Conservation (phyloP, 805 yeast genomes). For the Candida sonorensis region DNA sequence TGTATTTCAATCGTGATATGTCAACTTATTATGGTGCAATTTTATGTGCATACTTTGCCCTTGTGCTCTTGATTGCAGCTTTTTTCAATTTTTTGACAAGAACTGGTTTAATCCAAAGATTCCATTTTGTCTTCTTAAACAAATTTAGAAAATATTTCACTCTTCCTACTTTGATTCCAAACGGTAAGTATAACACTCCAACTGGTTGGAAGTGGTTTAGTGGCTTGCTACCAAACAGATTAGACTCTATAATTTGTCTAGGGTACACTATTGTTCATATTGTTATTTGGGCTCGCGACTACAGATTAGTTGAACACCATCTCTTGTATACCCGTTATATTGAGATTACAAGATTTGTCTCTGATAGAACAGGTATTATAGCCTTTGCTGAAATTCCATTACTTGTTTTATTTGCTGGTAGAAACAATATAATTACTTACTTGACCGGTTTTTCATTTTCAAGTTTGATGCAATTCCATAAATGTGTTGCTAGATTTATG, state of each 20-base stretch:
- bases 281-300: slow-evolving; percentile 15
- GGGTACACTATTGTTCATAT: slow-evolving; percentile 21
- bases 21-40: slow-evolving; percentile 29
- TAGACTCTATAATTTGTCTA: slow-evolving; percentile 24
- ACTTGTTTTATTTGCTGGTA: slow-evolving; percentile 39
- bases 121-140: slow-evolving; percentile 27
- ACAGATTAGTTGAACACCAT: slow-evolving; percentile 7
- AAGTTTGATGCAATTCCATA: slow-evolving; percentile 51
- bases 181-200: slow-evolving; percentile 13
- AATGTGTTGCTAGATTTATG: slow-evolving; percentile 53
- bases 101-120: slow-evolving; percentile 21
- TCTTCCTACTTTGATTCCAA: slow-evolving; percentile 31
- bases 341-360: slow-evolving; percentile 24
- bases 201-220: slow-evolving; percentile 10
- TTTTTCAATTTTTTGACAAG: slow-evolving; percentile 26
- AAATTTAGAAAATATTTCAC: slow-evolving; percentile 28
- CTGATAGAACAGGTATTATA: slow-evolving; percentile 33
- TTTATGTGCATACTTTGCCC: slow-evolving; percentile 32
- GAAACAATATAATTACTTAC: slow-evolving; percentile 38
- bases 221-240: slow-evolving; percentile 26
- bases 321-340: slow-evolving; percentile 27
- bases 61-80: slow-evolving; percentile 30
- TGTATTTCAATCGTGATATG: slow-evolving; percentile 20
- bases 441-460: slow-evolving; percentile 37
- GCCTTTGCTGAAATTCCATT: slow-evolving; percentile 35